phyloP scores from a whole-genome alignment of 306 rosid genomes.

The Pyrus betulifolia region DNA sequence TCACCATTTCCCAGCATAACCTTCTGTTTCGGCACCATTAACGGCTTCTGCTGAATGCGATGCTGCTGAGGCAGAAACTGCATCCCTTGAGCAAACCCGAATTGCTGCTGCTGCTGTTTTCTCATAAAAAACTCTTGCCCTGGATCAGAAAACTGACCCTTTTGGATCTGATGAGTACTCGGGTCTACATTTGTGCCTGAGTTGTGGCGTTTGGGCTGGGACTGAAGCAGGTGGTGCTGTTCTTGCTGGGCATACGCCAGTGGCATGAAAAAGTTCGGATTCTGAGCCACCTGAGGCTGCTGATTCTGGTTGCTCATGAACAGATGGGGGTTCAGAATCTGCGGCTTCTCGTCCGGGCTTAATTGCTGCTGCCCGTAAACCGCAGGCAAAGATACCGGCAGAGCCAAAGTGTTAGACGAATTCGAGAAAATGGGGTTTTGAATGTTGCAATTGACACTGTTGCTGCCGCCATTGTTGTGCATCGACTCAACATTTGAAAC shows the following conservation, averaged over 20 bases:
- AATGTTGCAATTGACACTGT: neutral
- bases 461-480: neutral
- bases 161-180: constrained; percentile 22
- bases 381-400: constrained; percentile 19
- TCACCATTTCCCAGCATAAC: constrained; percentile 11
- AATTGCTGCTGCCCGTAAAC: constrained; percentile 10
- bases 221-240: constrained; percentile 19
- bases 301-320: constrained; percentile 17
- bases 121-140: constrained; percentile 23
- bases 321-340: constrained; percentile 25
- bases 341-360: constrained; percentile 31
- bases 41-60: constrained; percentile 22
- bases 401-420: constrained; percentile 2
- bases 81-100: constrained; percentile 27
- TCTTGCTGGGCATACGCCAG: constrained; percentile 18
- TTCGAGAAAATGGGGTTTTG: constrained; percentile 20
- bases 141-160: constrained; percentile 24
- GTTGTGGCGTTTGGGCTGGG: constrained; percentile 38
- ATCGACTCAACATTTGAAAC: constrained; percentile 12
- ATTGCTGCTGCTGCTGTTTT: constrained; percentile 21
- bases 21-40: constrained; percentile 24
- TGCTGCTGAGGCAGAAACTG: constrained; percentile 33
- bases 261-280: constrained; percentile 28
- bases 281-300: constrained; percentile 18
- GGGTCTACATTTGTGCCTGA: constrained; percentile 15